Conservation (phyloP, 192 early-diverging fungal species). For the Dissophora globulifera region DNA sequence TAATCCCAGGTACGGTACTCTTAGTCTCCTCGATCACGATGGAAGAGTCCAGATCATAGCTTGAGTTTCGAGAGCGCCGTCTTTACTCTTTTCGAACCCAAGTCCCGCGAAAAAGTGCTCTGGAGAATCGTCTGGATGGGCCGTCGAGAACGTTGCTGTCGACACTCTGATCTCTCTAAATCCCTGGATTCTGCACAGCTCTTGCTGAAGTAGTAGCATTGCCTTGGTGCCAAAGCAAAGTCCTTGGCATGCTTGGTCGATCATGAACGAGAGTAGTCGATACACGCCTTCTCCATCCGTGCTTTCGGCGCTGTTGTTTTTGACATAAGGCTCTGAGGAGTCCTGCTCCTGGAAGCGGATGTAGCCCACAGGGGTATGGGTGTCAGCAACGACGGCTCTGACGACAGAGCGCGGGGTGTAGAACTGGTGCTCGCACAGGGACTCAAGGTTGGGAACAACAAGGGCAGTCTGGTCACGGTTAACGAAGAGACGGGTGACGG, state of each 20-base stretch:
- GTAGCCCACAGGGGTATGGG: slow-evolving; percentile 23
- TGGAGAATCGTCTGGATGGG: slow-evolving; percentile 35
- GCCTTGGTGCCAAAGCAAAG: slow-evolving; percentile 42
- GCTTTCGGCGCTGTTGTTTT: too few species aligned
- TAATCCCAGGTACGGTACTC: too few species aligned
- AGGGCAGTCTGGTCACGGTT: slow-evolving; percentile 31
- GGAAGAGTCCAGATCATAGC: slow-evolving; percentile 16
- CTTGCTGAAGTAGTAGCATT: slow-evolving; percentile 5
- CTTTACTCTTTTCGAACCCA: slow-evolving; percentile 3
- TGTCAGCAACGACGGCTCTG: slow-evolving; percentile 33
- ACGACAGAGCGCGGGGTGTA: slow-evolving; percentile 11
- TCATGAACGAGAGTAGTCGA: slow-evolving; percentile 25
- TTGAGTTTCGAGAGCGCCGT: neutral
- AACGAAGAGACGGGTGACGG: slow-evolving; percentile 21
- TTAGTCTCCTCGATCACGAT: neutral
- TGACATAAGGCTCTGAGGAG: neutral
- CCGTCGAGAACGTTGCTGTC: slow-evolving; percentile 12
- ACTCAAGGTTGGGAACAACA: slow-evolving; percentile 22
- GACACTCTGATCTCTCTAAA: neutral
- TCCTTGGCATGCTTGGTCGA: slow-evolving; percentile 29
- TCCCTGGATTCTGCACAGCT: neutral
- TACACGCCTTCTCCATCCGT: neutral
- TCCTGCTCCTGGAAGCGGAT: slow-evolving; percentile 25
- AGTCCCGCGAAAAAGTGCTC: slow-evolving; percentile 31
- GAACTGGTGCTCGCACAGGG: slow-evolving; percentile 50